Conservation (phyloP, 2,329 filamentous ascomycete species). For the Incumbomyces lentus region DNA sequence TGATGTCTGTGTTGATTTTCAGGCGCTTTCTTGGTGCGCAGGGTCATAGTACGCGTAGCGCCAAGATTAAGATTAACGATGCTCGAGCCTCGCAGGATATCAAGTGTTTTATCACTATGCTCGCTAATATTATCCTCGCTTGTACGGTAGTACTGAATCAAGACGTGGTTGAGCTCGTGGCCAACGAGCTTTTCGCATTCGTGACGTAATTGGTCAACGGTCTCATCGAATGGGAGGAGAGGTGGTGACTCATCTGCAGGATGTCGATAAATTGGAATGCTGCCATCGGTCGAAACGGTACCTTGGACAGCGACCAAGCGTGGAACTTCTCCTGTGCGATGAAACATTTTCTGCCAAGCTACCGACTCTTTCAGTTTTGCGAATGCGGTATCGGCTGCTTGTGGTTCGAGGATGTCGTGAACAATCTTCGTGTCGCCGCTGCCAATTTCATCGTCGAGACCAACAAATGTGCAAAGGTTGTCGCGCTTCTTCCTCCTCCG, state of each 20-base stretch:
- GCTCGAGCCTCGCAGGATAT: constrained; percentile 68
- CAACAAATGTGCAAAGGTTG: constrained; percentile 9
- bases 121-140: constrained; percentile 89
- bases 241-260: constrained; percentile 80
- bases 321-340: constrained; percentile 83
- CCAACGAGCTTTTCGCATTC: constrained; percentile 62
- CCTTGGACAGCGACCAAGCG: constrained; percentile 86
- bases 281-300: constrained; percentile 50
- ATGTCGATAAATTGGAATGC: constrained; percentile 83
- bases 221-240: constrained; percentile 62
- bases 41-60: constrained; percentile 77
- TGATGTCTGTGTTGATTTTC: constrained; percentile 6
- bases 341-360: constrained; percentile 82
- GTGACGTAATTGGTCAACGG: constrained; percentile 57
- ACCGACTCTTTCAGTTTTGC: constrained; percentile 46
- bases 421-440: constrained; percentile 73
- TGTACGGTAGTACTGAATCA: constrained; percentile 87
- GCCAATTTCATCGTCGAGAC: constrained; percentile 50
- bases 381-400: constrained; percentile 48
- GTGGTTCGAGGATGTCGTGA: constrained; percentile 53
- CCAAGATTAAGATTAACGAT: constrained; percentile 95
- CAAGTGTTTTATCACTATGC: constrained; percentile 92
- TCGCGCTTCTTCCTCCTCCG: not conserved
- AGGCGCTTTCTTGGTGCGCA: constrained; percentile 65
- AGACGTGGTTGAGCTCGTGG: constrained; percentile 76